These are phyloP conservation scores for Fusarium camptoceras DNA, from an alignment of 2,329 filamentous ascomycete species.

Conservation along the genomic window DNA sequence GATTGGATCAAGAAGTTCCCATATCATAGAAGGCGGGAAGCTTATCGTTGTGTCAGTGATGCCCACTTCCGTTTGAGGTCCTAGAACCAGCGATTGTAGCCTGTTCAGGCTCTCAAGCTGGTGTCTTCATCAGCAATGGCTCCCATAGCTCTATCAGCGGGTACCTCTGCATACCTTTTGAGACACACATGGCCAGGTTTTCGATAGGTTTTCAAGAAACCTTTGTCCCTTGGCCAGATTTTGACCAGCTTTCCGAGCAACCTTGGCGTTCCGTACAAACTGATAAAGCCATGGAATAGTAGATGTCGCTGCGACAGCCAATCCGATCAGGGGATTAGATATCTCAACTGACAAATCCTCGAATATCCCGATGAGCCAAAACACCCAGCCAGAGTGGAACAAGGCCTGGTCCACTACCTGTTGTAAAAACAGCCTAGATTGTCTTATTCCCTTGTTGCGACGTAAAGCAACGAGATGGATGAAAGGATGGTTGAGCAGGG, in stretches of 20 bases:
- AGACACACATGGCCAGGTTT: conserved; percentile 11
- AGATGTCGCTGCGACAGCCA: conserved; percentile 17
- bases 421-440: conserved; percentile 11
- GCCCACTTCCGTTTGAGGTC: not conserved
- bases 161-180: not conserved
- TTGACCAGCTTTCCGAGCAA: conserved; percentile 2
- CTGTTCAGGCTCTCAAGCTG: conserved; percentile 1
- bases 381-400: conserved; percentile 19
- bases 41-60: not conserved
- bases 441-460: not conserved
- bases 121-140: not conserved
- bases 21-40: conserved; percentile 19
- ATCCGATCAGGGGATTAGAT: not conserved
- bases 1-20: conserved; percentile 15
- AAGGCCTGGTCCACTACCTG: conserved; percentile 19
- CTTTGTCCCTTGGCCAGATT: conserved; percentile 1
- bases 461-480: conserved; percentile 12
- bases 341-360: conserved; percentile 9
- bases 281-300: conserved; percentile 18
- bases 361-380: conserved; percentile 21
- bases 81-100: not conserved
- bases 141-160: fast-evolving
- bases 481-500: conserved; percentile 13
- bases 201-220: not conserved
- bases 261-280: conserved; percentile 6